Base-by-base conservation (phyloP, 202 grass and related monocot species). In the Eragrostis tef region DNA sequence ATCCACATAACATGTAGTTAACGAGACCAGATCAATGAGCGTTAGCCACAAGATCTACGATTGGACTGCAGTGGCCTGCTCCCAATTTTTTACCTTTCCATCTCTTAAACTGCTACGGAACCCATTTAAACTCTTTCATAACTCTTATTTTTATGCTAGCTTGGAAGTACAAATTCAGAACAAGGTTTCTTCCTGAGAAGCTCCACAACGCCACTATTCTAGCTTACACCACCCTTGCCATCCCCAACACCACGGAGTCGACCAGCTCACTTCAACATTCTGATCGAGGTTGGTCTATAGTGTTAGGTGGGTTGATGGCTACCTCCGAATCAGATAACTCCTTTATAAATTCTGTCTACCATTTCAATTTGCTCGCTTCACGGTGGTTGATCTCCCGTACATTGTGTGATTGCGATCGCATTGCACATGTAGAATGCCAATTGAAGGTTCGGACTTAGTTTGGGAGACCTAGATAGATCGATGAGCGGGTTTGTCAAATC, bases 301-400 rank as follows among this genome's bases (percentile, higher is more conserved):
- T 52, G 73, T 65, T 79, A 88, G 81, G 72, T 81, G 26, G 79
- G 70, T 62, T 13, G 70, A 77, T 82, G 79, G 17, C 61, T 74
- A 63, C 53, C 67, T 62, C 43, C 16, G 10, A 50, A 78, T 72
- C 31, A 79, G 43, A 19, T 19, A 52, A 14, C 43, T 77, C 13
- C 46, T 74, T 70, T 83, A 31, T 6, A 56, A 64, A 70, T 53
- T 64, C 7, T 22, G 12, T 50, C 52, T 51, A 29, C 34, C 74
- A 31, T 74, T 79, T 64, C 74, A 58, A 19, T 49, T 48, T 78
- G 67, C 61, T 86, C 26, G 41, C 57, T 79, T 79, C 45, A 27
- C 21, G 64, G 73, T 86, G 48, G 79, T 90, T 86, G 79, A 83
- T 83, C 84, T 83, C 46, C 63, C 25, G 11, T 45, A 14, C 27